Percentiles rank a stretch among this genome's conserved stretches.
Conservation (phyloP, 305 asterid species). For the Withania somnifera region DNA sequence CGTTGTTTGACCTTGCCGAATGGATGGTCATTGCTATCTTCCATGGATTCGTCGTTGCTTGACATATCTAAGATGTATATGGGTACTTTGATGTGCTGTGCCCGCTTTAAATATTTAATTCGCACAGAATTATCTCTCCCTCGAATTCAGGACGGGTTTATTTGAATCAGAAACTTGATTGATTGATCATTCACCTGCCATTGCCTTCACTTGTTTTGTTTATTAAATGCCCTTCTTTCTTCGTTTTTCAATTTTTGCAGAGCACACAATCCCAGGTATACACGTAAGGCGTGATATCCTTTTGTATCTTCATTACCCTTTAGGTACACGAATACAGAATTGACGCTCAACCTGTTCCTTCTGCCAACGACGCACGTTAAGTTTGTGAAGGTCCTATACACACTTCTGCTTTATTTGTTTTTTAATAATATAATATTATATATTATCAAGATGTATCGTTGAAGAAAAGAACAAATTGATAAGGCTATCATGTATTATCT, state of each 20-base stretch:
- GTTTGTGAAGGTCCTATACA: neutral
- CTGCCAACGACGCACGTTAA: neutral
- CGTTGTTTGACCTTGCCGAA: constrained; percentile 6
- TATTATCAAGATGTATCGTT: neutral
- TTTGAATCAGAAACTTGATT: neutral
- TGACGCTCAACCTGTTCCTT: neutral
- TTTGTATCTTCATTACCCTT: neutral
- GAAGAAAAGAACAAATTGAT: neutral
- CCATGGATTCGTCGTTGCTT: constrained; percentile 4
- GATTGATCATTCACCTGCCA: neutral
- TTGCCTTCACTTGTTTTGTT: neutral
- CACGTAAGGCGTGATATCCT: neutral
- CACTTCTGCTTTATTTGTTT: no score
- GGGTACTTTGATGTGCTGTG: neutral
- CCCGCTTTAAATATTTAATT: neutral
- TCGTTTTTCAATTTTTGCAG: neutral
- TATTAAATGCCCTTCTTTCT: neutral
- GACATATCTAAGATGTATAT: neutral
- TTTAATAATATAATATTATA: no score
- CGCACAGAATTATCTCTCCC: neutral
- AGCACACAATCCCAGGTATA: neutral
- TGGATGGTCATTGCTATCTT: neutral
- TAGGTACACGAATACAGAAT: neutral
- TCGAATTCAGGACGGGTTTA: neutral
- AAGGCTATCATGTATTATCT: neutral